Evolutionary conservation across 441 rosid species (phyloP).

Genomic region (Gossypium davidsonii): DNA sequence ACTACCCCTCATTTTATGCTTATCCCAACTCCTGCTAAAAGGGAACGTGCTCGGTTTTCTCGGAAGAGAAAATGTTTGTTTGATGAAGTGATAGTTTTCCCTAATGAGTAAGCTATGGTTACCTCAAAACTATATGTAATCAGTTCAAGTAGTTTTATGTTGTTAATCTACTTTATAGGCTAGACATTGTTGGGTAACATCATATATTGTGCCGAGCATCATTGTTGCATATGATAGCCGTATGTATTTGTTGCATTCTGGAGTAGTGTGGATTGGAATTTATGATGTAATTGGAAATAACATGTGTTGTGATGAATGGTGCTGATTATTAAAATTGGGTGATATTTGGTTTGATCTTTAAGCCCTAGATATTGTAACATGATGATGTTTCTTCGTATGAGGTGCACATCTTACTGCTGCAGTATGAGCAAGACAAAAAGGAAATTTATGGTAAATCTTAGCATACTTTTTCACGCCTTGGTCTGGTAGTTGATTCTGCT

Average conservation of each 20-base stretch:
- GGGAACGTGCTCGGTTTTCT: conserved; percentile 37
- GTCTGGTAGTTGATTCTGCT: neutral
- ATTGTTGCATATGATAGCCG: neutral
- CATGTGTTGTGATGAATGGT: neutral
- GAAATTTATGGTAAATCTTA: neutral
- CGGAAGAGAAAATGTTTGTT: conserved; percentile 56
- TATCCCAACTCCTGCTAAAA: conserved; percentile 56
- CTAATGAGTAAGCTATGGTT: conserved; percentile 53
- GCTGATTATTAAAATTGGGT: neutral
- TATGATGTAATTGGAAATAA: conserved; percentile 1
- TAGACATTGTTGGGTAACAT: neutral
- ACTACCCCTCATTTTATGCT: conserved; percentile 37
- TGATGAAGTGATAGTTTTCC: conserved; percentile 53
- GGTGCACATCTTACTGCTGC: neutral
- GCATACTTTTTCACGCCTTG: neutral
- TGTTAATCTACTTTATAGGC: neutral
- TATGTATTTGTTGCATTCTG: neutral
- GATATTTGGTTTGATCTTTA: neutral
- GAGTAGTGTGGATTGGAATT: neutral
- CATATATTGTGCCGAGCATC: neutral
- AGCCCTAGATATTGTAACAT: neutral
- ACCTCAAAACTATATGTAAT: neutral
- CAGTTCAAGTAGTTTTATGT: neutral
- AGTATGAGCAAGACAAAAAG: neutral
- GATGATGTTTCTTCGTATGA: neutral